phyloP scores from a whole-genome alignment of 2,329 filamentous ascomycete genomes.

The Fusarium buxicola region DNA sequence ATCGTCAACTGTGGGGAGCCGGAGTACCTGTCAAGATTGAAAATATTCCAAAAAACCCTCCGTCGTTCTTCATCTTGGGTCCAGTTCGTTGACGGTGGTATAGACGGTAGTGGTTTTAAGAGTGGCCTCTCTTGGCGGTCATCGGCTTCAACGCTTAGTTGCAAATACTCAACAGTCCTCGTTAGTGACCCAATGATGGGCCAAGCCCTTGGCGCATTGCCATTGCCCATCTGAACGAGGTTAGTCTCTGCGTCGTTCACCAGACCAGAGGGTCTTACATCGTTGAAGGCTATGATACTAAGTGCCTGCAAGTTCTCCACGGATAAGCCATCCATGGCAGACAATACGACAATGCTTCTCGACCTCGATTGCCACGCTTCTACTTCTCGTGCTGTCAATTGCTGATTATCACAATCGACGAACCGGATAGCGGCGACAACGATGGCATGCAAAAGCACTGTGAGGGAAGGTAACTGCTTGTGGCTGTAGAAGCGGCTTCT shows the following conservation, averaged over 20 bases:
- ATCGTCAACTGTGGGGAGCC: rapidly evolving
- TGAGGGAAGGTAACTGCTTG: slow-evolving; percentile 28
- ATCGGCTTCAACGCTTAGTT: slow-evolving; percentile 45
- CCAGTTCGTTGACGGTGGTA: slow-evolving; percentile 44
- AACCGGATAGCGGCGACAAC: slow-evolving; percentile 39
- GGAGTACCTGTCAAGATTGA: slow-evolving; percentile 47
- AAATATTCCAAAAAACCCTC: slow-evolving; percentile 51
- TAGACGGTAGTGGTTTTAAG: slow-evolving; percentile 5
- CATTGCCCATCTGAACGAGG: slow-evolving; percentile 43
- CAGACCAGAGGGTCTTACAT: slow-evolving; percentile 9
- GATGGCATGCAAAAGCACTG: slow-evolving; percentile 34
- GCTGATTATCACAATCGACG: not conserved
- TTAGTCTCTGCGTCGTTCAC: rapidly evolving
- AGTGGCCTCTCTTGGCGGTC: slow-evolving; percentile 25
- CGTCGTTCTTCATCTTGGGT: slow-evolving; percentile 49
- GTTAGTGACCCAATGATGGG: slow-evolving; percentile 48
- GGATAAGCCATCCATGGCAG: slow-evolving; percentile 38
- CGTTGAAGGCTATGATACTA: slow-evolving; percentile 38
- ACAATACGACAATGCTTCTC: slow-evolving; percentile 33
- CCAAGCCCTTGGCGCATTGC: slow-evolving; percentile 44
- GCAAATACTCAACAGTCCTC: slow-evolving; percentile 47
- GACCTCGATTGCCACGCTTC: slow-evolving; percentile 31
- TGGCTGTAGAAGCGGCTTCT: slow-evolving; percentile 34
- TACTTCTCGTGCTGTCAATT: not conserved
- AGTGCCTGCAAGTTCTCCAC: slow-evolving; percentile 41